Evolutionary conservation across 2,329 filamentous ascomycete genomes (phyloP), one percentile per base, ranked within the genome.

Genomic region (Talaromyces funiculosus): DNA sequence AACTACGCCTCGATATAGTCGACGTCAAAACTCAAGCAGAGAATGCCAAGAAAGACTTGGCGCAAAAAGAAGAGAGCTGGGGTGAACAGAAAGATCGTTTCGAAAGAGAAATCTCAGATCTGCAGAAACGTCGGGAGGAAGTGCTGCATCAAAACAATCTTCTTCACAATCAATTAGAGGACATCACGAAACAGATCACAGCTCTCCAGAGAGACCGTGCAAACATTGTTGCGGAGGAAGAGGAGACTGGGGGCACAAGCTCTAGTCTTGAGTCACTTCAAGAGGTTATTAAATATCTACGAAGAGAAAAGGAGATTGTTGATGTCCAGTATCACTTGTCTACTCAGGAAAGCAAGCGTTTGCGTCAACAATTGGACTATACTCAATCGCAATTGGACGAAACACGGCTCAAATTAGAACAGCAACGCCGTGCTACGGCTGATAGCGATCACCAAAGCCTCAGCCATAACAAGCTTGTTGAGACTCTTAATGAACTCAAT

Each of bases 241-340:
- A 79, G 12, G 69, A 73, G 16, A 78, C 81, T 61, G 78, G 79
- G 12, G 74, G 81, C 1, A 75, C 82, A 16, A 76, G 81, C 6
- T 77, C 84, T 4, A 86, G 84, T 42, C 78, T 87, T 9, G 90
- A 91, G 65, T 90, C 90, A 57, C 84, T 96, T 9, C 89, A 94
- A 63, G 93, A 97, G 69, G 85, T 99, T 60, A 95, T 96, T 76
- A 89, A 85, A 63, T 99, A 94, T 73, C 80, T 99, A 63, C 88
- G 93, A 49, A 89, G 91, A 43, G 95, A 99, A 77, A 99, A 97
- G 80, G 94, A 97, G 72, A 97, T 99, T 65, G 84, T 97, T 8
- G 93, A 99, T 67, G 90, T 97, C n/a, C 93, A 97, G 70, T 90
- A 92, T 68, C 92, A 97, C 67, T 81, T 97, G 47, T 92, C 93